phyloP scores from a whole-genome alignment of 202 grass and related monocot genomes.

The Hordeum pubiflorum region DNA sequence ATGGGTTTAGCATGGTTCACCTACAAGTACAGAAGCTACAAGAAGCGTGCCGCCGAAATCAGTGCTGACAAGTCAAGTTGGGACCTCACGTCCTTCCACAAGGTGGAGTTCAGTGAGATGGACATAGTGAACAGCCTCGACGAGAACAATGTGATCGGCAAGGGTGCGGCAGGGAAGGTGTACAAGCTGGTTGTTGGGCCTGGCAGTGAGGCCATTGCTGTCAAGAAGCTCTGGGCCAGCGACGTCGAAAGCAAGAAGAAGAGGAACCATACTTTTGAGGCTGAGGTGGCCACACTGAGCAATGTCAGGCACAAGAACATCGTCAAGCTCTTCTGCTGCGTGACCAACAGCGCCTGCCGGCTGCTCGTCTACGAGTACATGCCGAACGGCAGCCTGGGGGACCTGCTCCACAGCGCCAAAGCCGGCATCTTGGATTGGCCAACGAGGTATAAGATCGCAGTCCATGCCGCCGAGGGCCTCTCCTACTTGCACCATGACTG shows the following conservation, averaged over 20 bases:
- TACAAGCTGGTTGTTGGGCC: slow-evolving; percentile 52
- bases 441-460: slow-evolving; percentile 40
- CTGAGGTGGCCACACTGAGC: slow-evolving; percentile 54
- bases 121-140: slow-evolving; percentile 52
- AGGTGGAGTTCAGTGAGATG: slow-evolving; percentile 44
- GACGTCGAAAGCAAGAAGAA: background rate
- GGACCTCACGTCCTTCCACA: slow-evolving; percentile 71
- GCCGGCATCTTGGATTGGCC: slow-evolving; percentile 47
- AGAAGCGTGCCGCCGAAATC: background rate
- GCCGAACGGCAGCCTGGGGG: slow-evolving; percentile 79
- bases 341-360: slow-evolving; percentile 21
- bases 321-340: slow-evolving; percentile 67
- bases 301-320: slow-evolving; percentile 74
- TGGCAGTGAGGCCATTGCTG: slow-evolving; percentile 39
- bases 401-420: slow-evolving; percentile 51
- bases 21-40: slow-evolving; percentile 34
- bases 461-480: slow-evolving; percentile 66
- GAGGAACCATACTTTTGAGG: slow-evolving; percentile 33
- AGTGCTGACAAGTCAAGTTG: slow-evolving; percentile 21
- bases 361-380: slow-evolving; percentile 86
- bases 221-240: slow-evolving; percentile 51
- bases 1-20: slow-evolving; percentile 20
- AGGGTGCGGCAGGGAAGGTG: slow-evolving; percentile 57
- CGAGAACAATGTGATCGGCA: slow-evolving; percentile 64
- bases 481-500: slow-evolving; percentile 83